These are phyloP conservation scores for Alternaria atra DNA, from an alignment of 2,329 filamentous ascomycete genomes.

Conservation along the genomic window DNA sequence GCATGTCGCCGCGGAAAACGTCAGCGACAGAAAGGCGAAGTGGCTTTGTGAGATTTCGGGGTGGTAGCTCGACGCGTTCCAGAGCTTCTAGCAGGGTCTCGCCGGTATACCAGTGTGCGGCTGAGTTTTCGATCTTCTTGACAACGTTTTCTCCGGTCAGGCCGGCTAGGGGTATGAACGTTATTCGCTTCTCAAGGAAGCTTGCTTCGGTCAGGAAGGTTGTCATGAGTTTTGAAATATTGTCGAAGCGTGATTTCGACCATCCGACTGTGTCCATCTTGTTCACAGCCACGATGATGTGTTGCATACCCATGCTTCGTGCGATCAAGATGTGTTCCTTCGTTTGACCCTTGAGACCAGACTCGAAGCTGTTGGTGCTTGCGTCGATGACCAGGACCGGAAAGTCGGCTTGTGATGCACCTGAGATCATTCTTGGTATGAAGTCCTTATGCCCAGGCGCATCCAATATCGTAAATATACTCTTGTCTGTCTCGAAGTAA, in stretches of 20 bases:
- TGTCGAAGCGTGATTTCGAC: slow-evolving; percentile 82
- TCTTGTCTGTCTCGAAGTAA: slow-evolving; percentile 88
- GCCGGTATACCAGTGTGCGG: slow-evolving; percentile 78
- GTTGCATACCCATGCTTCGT: slow-evolving; percentile 88
- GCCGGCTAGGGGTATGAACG: slow-evolving; percentile 89
- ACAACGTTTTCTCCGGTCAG: slow-evolving; percentile 88
- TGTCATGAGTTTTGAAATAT: slow-evolving; percentile 83
- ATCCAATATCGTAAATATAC: slow-evolving; percentile 91
- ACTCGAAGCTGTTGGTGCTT: slow-evolving; percentile 89
- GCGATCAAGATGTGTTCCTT: slow-evolving; percentile 91
- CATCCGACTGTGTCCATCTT: slow-evolving; percentile 90
- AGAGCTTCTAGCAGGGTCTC: slow-evolving; percentile 83
- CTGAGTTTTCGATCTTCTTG: slow-evolving; percentile 61
- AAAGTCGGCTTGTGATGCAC: slow-evolving; percentile 94
- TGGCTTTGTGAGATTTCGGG: slow-evolving; percentile 77
- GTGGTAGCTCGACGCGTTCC: slow-evolving; percentile 79
- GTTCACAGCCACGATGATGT: slow-evolving; percentile 90
- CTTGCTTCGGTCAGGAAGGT: slow-evolving; percentile 84
- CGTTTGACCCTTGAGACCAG: slow-evolving; percentile 91
- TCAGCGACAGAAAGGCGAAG: slow-evolving; percentile 88
- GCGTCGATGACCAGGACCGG: slow-evolving; percentile 94
- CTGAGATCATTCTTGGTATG: slow-evolving; percentile 98
- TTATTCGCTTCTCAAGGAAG: slow-evolving; percentile 81
- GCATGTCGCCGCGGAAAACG: slow-evolving; percentile 80
- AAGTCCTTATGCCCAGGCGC: slow-evolving; percentile 95